Percentiles rank a stretch among this genome's conserved stretches.
phyloP scores from a whole-genome alignment of 1,284 basidiomycete species.

The Ustilago nuda region DNA sequence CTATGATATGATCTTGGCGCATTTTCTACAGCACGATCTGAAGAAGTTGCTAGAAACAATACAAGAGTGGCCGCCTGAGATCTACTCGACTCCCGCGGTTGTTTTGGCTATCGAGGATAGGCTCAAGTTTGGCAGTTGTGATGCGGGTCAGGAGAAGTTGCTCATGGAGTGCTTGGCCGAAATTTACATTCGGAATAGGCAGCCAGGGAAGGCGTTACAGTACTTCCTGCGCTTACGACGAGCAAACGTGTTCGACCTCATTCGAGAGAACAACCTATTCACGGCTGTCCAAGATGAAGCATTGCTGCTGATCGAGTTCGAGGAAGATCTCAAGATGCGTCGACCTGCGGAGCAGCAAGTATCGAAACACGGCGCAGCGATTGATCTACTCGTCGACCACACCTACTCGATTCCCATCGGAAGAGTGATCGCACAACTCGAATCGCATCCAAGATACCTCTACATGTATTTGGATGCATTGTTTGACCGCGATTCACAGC shows the following conservation, averaged over 20 bases:
- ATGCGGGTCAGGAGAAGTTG: conserved; percentile 70
- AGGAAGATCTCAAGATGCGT: conserved; percentile 81
- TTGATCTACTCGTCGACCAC: conserved; percentile 90
- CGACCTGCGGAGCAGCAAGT: neutral
- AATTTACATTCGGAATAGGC: conserved; percentile 86
- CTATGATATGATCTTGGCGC: conserved; percentile 93
- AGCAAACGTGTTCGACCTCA: conserved; percentile 92
- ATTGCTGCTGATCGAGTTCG: conserved; percentile 90
- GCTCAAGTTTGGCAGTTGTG: conserved; percentile 71
- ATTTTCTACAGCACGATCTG: conserved; percentile 83
- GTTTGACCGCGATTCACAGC: conserved; percentile 85
- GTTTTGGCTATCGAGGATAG: conserved; percentile 87
- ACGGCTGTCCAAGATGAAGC: conserved; percentile 95
- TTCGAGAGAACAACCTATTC: conserved; percentile 92
- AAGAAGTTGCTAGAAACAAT: conserved; percentile 83
- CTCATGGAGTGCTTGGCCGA: conserved; percentile 94
- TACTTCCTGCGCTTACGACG: conserved; percentile 87
- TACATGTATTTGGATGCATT: conserved; percentile 94
- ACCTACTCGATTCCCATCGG: conserved; percentile 94
- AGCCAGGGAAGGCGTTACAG: conserved; percentile 91
- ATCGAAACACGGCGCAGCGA: conserved; percentile 75
- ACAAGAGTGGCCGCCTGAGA: conserved; percentile 86
- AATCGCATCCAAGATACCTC: conserved; percentile 81
- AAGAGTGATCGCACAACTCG: conserved; percentile 88
- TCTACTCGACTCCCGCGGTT: conserved; percentile 88